Evolutionary conservation across 169 alveolate species (phyloP).

Genomic region (Hepatocystis sp.): DNA sequence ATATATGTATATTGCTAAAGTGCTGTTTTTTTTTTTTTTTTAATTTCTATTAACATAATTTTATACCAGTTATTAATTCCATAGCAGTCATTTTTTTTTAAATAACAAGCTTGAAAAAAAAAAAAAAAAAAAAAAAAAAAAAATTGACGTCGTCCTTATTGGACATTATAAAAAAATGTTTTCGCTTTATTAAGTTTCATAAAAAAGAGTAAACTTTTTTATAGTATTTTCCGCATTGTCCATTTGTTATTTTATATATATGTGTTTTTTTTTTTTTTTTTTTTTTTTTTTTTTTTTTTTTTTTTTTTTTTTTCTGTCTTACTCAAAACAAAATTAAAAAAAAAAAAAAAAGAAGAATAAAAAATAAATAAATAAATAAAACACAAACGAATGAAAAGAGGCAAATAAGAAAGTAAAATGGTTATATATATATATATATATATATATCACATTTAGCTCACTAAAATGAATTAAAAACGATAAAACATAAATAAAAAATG

Average conservation of each 20-base stretch:
- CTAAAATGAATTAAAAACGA: no score
- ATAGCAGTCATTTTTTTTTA: slow-evolving; percentile 12
- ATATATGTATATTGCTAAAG: not conserved
- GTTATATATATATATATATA: no score
- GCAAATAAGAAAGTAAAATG: not conserved
- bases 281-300: not conserved
- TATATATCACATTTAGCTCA: no score
- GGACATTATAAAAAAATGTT: not conserved
- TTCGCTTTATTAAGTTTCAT: no score
- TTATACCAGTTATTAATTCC: not conserved
- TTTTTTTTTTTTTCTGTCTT: slow-evolving; percentile 11
- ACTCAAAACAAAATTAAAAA: slow-evolving; percentile 1
- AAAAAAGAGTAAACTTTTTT: no score
- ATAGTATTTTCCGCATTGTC: no score
- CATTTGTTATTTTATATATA: slow-evolving; percentile 2
- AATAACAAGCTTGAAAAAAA: not conserved
- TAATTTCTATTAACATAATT: not conserved
- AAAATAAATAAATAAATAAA: no score
- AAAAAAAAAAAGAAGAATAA: not conserved
- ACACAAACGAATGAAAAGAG: not conserved
- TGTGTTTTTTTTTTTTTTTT: not conserved
- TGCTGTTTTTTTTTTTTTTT: not conserved
- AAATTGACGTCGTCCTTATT: slow-evolving; percentile 15
- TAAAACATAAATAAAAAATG: no score
- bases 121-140: slow-evolving; percentile 26